phyloP scores from a whole-genome alignment of 202 grass and related monocot genomes.

The Brachypodium distachyon region DNA sequence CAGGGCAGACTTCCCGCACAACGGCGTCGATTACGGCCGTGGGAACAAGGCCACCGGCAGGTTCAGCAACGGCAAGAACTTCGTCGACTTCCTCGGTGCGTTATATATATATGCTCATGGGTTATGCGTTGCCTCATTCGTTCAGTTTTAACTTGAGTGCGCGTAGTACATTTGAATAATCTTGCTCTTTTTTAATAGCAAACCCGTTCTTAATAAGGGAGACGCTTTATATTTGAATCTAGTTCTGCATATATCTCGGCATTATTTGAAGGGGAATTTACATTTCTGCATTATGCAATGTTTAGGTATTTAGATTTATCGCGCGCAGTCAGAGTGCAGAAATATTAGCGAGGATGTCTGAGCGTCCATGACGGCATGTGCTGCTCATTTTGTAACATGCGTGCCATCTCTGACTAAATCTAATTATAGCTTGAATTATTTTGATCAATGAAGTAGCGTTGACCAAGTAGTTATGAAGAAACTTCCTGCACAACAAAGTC shows the following conservation, averaged over 20 bases:
- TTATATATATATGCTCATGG: neutral
- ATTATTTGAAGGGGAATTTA: neutral
- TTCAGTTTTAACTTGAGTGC: neutral
- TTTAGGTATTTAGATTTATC: too few species aligned
- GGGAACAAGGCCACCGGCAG: constrained; percentile 15
- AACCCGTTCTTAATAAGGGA: too few species aligned
- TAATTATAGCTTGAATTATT: neutral
- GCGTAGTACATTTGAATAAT: neutral
- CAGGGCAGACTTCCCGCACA: constrained; percentile 20
- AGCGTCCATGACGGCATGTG: neutral
- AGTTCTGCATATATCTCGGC: neutral
- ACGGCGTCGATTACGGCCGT: constrained; percentile 39
- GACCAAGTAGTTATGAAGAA: too few species aligned
- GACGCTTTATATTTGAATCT: neutral
- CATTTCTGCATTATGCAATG: neutral
- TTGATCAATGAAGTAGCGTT: neutral
- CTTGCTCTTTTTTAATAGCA: too few species aligned
- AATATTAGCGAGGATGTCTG: neutral
- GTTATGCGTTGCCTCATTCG: neutral
- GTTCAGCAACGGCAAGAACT: constrained; percentile 40
- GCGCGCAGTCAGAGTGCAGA: neutral
- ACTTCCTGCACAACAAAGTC: too few species aligned
- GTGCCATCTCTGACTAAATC: neutral
- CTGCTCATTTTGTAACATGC: neutral
- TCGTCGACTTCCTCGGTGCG: constrained; percentile 35